Conservation (phyloP, 2,329 filamentous ascomycete genomes). For the Colletotrichum sp. region DNA sequence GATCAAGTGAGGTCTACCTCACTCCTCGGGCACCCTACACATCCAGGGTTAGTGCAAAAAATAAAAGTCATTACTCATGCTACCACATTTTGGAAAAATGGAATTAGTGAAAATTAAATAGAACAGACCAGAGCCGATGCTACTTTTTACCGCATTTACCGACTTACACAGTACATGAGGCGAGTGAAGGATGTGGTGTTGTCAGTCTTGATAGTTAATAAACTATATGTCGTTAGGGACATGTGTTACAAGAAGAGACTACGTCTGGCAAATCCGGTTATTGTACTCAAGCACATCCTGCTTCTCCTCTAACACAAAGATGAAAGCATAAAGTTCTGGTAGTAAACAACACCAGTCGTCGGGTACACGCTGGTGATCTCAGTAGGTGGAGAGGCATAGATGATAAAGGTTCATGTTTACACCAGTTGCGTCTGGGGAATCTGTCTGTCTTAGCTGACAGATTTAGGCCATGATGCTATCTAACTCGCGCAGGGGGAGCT, state of each 20-base stretch:
- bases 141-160: no score
- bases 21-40: no score
- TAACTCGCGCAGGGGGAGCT: rapidly evolving
- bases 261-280: no score
- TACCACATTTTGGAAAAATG: no score
- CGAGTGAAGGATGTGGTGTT: no score
- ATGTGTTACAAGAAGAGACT: no score
- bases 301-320: neutral
- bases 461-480: neutral
- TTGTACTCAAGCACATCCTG: rapidly evolving
- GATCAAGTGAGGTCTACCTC: rapidly evolving
- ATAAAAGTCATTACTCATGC: rapidly evolving
- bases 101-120: no score
- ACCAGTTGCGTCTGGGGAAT: neutral
- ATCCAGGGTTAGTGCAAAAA: neutral
- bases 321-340: neutral
- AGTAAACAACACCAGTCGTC: rapidly evolving
- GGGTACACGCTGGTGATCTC: neutral
- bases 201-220: no score
- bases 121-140: no score
- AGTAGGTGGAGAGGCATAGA: rapidly evolving
- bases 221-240: no score
- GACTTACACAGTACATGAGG: no score
- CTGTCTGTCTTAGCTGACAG: rapidly evolving
- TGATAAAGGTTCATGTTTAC: rapidly evolving